Percentiles rank a stretch among this genome's conserved stretches.
Conservation (phyloP, 1,284 basidiomycete genomes). For the Chondrostereum purpureum region DNA sequence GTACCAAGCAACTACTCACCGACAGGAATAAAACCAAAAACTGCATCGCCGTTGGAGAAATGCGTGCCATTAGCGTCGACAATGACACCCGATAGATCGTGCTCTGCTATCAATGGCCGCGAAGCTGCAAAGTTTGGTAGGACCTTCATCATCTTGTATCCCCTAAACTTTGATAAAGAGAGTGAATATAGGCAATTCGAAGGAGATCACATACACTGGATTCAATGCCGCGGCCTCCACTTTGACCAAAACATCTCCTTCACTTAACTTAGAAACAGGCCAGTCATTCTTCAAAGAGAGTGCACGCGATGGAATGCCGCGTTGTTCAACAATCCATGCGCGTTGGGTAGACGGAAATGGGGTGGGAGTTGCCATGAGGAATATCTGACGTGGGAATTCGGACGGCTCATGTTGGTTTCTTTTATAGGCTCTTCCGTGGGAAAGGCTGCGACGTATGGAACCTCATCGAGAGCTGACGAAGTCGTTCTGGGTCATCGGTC, state of each 20-base stretch:
- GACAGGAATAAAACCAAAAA: slow-evolving; percentile 46
- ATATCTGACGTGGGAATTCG: not conserved
- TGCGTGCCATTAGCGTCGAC: slow-evolving; percentile 44
- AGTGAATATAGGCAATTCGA: not conserved
- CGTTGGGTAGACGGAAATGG: slow-evolving; percentile 28
- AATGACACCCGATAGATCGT: slow-evolving; percentile 58
- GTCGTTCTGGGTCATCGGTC: too few species aligned
- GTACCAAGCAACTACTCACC: slow-evolving; percentile 27
- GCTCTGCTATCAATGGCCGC: slow-evolving; percentile 48
- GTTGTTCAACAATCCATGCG: slow-evolving; percentile 33
- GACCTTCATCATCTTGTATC: slow-evolving; percentile 50
- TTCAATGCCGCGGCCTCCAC: not conserved
- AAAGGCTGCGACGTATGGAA: not conserved
- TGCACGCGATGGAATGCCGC: slow-evolving; percentile 37
- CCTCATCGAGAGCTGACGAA: not conserved
- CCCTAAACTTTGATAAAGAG: slow-evolving; percentile 25
- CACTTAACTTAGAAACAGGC: slow-evolving; percentile 35
- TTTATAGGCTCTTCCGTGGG: not conserved
- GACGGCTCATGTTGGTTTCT: not conserved
- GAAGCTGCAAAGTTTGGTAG: slow-evolving; percentile 42
- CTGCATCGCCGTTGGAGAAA: slow-evolving; percentile 49
- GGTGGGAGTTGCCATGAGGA: not conserved
- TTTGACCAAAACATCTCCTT: slow-evolving; percentile 35
- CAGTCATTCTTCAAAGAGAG: slow-evolving; percentile 38
- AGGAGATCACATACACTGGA: slow-evolving; percentile 27